Evolutionary conservation across 2,329 filamentous ascomycete species (phyloP).

Genomic region (Coniosporium tulheliwenetii): DNA sequence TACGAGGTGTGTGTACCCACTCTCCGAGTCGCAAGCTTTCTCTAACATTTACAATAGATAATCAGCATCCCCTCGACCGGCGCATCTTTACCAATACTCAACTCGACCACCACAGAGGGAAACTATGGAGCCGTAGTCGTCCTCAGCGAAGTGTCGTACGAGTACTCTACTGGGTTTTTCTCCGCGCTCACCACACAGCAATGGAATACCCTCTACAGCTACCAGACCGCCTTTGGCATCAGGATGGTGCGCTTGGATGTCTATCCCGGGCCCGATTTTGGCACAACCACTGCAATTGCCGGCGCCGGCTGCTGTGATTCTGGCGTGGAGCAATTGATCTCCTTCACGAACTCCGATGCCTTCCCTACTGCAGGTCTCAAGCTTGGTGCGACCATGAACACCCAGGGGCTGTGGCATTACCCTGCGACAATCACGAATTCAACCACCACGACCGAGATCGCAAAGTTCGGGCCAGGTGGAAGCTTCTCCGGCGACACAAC

Average conservation of each 20-base stretch:
- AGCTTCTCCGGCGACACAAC: slow-evolving; percentile 23
- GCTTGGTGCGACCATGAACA: slow-evolving; percentile 31
- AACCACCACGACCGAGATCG: slow-evolving; percentile 36
- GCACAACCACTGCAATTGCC: slow-evolving; percentile 18
- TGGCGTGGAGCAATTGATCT: slow-evolving; percentile 35
- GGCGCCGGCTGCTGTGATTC: slow-evolving; percentile 31
- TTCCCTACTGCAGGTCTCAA: slow-evolving; percentile 41
- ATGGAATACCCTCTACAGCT: slow-evolving; percentile 39
- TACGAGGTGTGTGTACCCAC: slow-evolving; percentile 13
- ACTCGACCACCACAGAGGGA: slow-evolving; percentile 29
- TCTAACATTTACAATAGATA: slow-evolving; percentile 18
- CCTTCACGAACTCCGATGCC: slow-evolving; percentile 35
- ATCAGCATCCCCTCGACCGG: slow-evolving; percentile 39
- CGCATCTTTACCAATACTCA: slow-evolving; percentile 35
- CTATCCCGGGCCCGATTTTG: slow-evolving; percentile 36
- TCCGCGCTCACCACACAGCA: slow-evolving; percentile 41
- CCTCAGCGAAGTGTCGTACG: slow-evolving; percentile 37
- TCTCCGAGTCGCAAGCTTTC: too few relatives aligned
- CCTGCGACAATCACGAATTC: slow-evolving; percentile 39
- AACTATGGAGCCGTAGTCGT: slow-evolving; percentile 46
- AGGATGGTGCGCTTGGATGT: slow-evolving; percentile 46
- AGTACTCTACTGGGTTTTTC: slow-evolving; percentile 31
- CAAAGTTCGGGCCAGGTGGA: slow-evolving; percentile 33
- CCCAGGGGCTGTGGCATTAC: slow-evolving; percentile 40
- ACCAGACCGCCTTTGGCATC: slow-evolving; percentile 41